These are phyloP conservation scores for Porcisia deanei DNA, from an alignment of 208 protist species.

Conservation along the genomic window DNA sequence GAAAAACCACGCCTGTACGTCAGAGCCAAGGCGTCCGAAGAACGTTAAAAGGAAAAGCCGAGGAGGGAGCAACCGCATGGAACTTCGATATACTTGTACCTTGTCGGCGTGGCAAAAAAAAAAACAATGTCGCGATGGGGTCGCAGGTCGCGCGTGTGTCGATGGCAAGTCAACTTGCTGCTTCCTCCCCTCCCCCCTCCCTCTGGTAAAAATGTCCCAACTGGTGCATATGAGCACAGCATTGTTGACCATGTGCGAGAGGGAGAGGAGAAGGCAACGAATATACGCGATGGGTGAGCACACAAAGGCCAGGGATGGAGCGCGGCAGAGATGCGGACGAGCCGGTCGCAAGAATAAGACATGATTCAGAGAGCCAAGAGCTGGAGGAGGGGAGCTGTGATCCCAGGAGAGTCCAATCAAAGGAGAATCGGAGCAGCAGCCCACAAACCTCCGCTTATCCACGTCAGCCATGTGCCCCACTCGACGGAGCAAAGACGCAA, in stretches of 20 bases:
- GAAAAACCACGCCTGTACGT: not conserved
- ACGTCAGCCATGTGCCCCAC: not conserved
- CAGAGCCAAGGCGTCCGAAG: not conserved
- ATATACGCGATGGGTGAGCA: not conserved
- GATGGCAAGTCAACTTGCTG: not conserved
- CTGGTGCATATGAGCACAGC: constrained; percentile 1
- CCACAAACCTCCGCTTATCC: not conserved
- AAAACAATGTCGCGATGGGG: not conserved
- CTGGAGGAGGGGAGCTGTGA: not conserved
- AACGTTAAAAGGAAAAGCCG: not conserved
- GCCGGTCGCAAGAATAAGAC: not conserved
- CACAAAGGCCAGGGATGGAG: not conserved
- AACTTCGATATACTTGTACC: not conserved
- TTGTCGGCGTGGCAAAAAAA: too few relatives aligned
- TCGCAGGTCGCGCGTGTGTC: not conserved
- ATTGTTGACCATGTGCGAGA: not conserved
- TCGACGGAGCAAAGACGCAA: not conserved
- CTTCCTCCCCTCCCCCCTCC: not conserved
- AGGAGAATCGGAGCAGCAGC: not conserved
- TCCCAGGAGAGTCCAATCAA: not conserved
- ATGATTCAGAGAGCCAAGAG: not conserved
- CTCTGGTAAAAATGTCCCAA: not conserved
- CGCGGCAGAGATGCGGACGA: not conserved
- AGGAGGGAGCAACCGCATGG: not conserved
- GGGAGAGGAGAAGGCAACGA: not conserved